Conservation (phyloP, 1,284 basidiomycete species). For the Ganoderma lucidum region DNA sequence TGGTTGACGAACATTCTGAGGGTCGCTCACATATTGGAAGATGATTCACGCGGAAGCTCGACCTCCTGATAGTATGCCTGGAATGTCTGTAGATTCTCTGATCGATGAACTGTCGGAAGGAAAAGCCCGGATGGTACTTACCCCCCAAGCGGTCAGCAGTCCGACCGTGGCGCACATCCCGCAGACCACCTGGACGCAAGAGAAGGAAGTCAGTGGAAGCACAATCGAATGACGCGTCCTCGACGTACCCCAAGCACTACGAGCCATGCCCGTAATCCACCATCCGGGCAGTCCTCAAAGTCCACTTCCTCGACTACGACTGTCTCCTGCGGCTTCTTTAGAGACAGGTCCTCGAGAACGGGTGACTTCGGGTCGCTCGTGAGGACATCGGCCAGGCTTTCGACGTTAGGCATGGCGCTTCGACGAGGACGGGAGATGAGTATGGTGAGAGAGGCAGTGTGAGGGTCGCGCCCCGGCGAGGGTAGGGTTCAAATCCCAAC, state of each 20-base stretch:
- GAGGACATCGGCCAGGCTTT: not conserved
- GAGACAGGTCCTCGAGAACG: not conserved
- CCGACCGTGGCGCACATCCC: slow-evolving; percentile 3
- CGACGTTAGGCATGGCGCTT: not conserved
- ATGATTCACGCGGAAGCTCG: not conserved
- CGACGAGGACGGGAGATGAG: not conserved
- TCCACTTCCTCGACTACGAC: not conserved
- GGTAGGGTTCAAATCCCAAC: not conserved
- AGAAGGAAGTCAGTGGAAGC: not conserved
- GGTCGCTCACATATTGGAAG: not conserved
- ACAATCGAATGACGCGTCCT: not conserved
- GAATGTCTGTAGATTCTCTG: not conserved
- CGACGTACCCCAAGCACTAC: not conserved
- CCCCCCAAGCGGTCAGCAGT: not conserved
- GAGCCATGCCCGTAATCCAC: not conserved
- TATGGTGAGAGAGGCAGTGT: not conserved
- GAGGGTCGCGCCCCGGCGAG: not conserved
- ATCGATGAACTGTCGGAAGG: not conserved
- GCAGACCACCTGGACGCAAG: not conserved
- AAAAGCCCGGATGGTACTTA: not conserved
- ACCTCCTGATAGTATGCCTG: slow-evolving; percentile 10
- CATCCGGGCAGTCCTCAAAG: not conserved
- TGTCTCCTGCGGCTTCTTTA: not conserved
- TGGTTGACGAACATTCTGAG: not conserved
- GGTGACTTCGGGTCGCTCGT: not conserved